Evolutionary conservation across 352 stramenopile genomes (phyloP), one percentile per base, ranked within the genome.

Genomic region (Pythium pectinolyticum): DNA sequence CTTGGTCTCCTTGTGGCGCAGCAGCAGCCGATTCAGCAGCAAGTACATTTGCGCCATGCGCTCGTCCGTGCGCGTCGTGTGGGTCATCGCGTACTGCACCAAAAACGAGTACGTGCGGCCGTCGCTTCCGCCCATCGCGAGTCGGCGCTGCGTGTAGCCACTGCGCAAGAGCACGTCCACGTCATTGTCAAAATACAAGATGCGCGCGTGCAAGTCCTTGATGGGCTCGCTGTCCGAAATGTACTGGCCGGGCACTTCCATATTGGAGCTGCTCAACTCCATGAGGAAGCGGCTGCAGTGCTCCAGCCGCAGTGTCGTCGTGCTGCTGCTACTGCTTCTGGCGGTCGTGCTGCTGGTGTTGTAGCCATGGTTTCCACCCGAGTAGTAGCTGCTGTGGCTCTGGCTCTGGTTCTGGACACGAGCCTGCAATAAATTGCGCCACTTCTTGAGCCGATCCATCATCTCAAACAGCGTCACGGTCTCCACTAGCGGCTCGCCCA

Each of bases 31-130:
- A 62, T 96, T 97, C 34, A 97, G 68, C 63, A 98, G 70, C 49
- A 94, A 61, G 68, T 97, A 95, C 86, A 97, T 92, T 57, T 98
- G 92, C 75, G 94, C 94, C 77, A 97, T 94, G n/a, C 92, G 84
- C 70, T 97, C 90, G 71, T 98, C 91, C n/a, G 88, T 96, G 39
- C 89, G 88, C 22, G 92, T 98, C 51, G 96, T 93, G 74, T 98
- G 88, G 22, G 92, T 95, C 81, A 96, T 96, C 17, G 91, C 88
- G 60, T 96, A 97, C 66, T 98, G 92, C 30, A 97, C 89, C 52
- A 97, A 46, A 68, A 97, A 98, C 66, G 92, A 93, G 70, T 97
- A 96, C 5, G 76, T 65, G n/a, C 77, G 75, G 19, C 92, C 92
- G 51, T 98, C 89, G 40, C 83, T 97, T 31, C 91, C 92, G 17